These are phyloP conservation scores for Ganoderma meredithae DNA, from an alignment of 1,284 basidiomycete genomes.

Conservation along the genomic window DNA sequence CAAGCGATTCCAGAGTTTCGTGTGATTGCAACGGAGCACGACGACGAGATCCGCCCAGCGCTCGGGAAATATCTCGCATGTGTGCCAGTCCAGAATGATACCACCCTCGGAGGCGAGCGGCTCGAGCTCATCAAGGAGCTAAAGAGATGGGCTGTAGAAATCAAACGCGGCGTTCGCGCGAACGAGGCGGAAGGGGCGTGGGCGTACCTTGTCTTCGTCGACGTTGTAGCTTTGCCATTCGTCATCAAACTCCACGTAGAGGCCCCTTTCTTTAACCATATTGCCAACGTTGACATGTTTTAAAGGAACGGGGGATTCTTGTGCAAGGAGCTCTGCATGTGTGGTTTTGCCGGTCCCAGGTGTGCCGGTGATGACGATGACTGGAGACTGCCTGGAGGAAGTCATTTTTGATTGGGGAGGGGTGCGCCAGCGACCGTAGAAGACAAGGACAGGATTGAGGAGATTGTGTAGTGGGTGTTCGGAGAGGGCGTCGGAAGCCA, in stretches of 20 bases:
- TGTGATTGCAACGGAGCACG: conserved; percentile 91
- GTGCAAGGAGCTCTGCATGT: conserved; percentile 81
- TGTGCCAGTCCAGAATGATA: conserved; percentile 97
- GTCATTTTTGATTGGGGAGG: conserved; percentile 27
- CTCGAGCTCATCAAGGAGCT: conserved; percentile 92
- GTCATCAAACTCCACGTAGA: conserved; percentile 89
- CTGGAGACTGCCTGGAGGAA: conserved; percentile 57
- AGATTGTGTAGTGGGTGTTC: background rate
- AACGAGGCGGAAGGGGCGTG: conserved; percentile 23
- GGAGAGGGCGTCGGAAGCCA: background rate
- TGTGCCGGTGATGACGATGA: conserved; percentile 94
- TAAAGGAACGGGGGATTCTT: conserved; percentile 72
- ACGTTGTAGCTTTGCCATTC: conserved; percentile 96
- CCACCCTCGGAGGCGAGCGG: conserved; percentile 73
- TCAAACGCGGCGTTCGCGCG: conserved; percentile 27
- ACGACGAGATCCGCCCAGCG: conserved; percentile 98
- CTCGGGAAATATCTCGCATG: conserved; percentile 94
- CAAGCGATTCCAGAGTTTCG: conserved; percentile 90
- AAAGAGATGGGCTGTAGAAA: conserved; percentile 24
- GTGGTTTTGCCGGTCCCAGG: conserved; percentile 92
- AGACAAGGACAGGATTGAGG: background rate
- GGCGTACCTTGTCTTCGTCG: conserved; percentile 89
- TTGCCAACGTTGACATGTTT: conserved; percentile 92
- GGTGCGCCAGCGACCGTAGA: background rate
- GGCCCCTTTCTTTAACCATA: conserved; percentile 83